Base-by-base conservation (phyloP, 331 rosid genomes). In the Telfairia occidentalis region DNA sequence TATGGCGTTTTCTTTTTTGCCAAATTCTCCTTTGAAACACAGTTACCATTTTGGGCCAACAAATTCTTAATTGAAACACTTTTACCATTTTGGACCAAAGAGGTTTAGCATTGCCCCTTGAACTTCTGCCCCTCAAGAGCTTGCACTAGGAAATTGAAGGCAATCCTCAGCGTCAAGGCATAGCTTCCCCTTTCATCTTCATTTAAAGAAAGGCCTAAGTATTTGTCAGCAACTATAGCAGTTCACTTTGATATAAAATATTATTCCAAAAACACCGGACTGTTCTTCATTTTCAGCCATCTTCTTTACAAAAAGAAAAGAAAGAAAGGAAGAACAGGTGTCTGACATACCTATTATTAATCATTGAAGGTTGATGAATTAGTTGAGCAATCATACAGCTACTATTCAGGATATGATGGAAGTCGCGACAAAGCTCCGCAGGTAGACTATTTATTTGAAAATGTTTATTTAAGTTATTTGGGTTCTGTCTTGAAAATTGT, bases 331-430 rank as follows among this genome's bases (percentile, higher is more conserved):
- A 28, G 58, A 15, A 28, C 1, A 0, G 2, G 43, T 35, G 49
- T 71, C 77, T 80, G 78, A 83, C 64, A 16, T 34, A 65, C 37
- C 61, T 48, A 29, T 61, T 74, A 32, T 53, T 58, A 35, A 32
- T 29, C 73, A 32, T 75, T 81, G 78, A 77, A 86, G 90, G 84
- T 86, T 55, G 77, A 84, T 71, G 83, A 84, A 69, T 76, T 32
- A n/a, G 83, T 86, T 29, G 71, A 84, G 53, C 90, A 82, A 76
- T 84, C 90, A 10, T 84, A 84, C 55, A 76, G 84, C 48, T 80
- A 79, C 72, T 84, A 86, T 79, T 65, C 80, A 12, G 86, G 84
- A 74, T 84, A 77, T 65, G 66, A 84, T 72, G 90, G 90, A 30
- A 81, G 78, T 29, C 42, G 4, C 46, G 90, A 79, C 67, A 37